Evolutionary conservation across 768 basidiomycete species (phyloP).

Genomic region (Lentinus tigrinus): DNA sequence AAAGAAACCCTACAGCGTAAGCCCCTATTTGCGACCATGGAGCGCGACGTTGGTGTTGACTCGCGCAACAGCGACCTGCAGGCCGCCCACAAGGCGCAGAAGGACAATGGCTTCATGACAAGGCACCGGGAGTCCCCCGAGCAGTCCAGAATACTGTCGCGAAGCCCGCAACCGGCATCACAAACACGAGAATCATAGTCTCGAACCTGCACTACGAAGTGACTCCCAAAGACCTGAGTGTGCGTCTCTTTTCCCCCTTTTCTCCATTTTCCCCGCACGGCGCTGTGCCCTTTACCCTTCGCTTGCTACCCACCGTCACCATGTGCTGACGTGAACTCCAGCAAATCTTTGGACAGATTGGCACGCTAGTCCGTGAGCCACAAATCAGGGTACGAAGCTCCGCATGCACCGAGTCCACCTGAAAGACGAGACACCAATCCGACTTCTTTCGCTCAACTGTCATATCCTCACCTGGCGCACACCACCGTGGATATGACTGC

Average conservation of each 20-base stretch:
- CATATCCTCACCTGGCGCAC: constrained; percentile 28
- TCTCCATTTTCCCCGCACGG: neutral
- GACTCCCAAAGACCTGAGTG: constrained; percentile 83
- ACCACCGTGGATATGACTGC: neutral
- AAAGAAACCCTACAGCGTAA: constrained; percentile 29
- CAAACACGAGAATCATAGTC: constrained; percentile 66
- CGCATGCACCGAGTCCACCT: constrained; percentile 53
- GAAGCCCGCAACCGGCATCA: constrained; percentile 26
- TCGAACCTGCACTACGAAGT: constrained; percentile 92
- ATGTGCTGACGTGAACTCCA: constrained; percentile 28
- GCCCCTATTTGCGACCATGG: neutral
- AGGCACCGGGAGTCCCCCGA: constrained; percentile 50
- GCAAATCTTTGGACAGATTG: constrained; percentile 90
- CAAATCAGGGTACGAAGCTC: constrained; percentile 85
- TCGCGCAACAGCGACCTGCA: constrained; percentile 51
- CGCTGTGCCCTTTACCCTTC: neutral
- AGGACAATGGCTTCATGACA: constrained; percentile 78
- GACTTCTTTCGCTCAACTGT: constrained; percentile 42
- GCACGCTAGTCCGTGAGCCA: constrained; percentile 91
- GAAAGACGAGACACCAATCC: constrained; percentile 45
- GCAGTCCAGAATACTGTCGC: constrained; percentile 23
- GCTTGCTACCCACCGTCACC: no score
- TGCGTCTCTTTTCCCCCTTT: constrained; percentile 38
- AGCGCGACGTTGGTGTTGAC: neutral
- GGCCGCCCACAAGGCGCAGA: constrained; percentile 47